A percentile compares a stretch with the other conserved stretches of the same genome.
These are phyloP conservation scores for Pleurostoma richardsiae DNA, from an alignment of 2,329 filamentous ascomycete genomes.

Conservation along the genomic window DNA sequence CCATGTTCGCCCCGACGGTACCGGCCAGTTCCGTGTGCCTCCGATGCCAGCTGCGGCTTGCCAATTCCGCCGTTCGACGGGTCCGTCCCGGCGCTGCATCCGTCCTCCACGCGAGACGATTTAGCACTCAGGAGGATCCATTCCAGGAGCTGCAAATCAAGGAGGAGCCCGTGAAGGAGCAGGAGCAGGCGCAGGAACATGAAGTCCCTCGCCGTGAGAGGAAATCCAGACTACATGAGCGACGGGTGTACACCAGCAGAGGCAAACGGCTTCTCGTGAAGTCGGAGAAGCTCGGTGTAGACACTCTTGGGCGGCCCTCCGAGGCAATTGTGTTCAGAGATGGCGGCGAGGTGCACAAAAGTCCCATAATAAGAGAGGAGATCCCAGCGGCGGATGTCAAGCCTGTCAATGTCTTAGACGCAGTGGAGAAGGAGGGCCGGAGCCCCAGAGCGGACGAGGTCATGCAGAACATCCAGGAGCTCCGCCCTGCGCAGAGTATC, in stretches of 20 bases:
- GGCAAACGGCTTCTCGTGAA: conserved; percentile 8
- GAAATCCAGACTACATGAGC: no score
- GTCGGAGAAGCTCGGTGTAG: conserved; percentile 17
- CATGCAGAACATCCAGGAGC: conserved; percentile 39
- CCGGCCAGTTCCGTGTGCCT: conserved; percentile 29
- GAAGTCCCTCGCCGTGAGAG: no score
- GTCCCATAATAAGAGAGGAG: background rate
- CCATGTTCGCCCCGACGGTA: conserved; percentile 27
- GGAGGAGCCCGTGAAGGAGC: background rate
- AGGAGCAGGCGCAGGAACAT: background rate
- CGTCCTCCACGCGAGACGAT: conserved; percentile 1
- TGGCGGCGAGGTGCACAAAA: conserved; percentile 12
- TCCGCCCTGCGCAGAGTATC: conserved; percentile 36
- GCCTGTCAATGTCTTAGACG: background rate
- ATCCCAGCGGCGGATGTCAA: background rate
- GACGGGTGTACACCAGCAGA: conserved; percentile 6
- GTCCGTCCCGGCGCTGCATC: conserved; percentile 6
- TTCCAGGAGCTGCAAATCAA: conserved; percentile 3
- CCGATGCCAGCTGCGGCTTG: conserved; percentile 29
- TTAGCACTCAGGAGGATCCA: conserved; percentile 6
- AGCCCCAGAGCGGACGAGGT: conserved; percentile 26
- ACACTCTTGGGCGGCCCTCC: conserved; percentile 31
- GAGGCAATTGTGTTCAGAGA: conserved; percentile 43
- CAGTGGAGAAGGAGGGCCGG: conserved; percentile 9
- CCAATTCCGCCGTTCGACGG: conserved; percentile 13